phyloP scores from a whole-genome alignment of 306 rosid species.

The Purshia tridentata region DNA sequence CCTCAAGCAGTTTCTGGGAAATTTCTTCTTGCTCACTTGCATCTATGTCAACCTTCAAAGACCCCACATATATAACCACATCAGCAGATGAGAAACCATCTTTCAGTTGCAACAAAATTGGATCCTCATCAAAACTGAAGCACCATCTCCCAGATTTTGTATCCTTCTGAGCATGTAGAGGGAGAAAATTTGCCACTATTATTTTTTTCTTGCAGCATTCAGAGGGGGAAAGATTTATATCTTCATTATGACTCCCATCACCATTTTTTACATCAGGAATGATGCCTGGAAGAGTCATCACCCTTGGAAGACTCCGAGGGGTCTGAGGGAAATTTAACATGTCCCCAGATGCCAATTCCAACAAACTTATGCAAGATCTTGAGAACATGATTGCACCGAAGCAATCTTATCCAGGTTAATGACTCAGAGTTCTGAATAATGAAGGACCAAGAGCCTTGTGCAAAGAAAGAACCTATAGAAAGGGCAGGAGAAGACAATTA shows the following conservation, averaged over 20 bases:
- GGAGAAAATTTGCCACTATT: slow-evolving; percentile 69
- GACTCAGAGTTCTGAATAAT: slow-evolving; percentile 8
- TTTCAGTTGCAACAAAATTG: slow-evolving; percentile 56
- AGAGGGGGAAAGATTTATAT: slow-evolving; percentile 28
- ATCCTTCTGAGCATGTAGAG: slow-evolving; percentile 65
- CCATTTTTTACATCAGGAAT: slow-evolving; percentile 48
- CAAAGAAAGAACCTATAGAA: slow-evolving; percentile 25
- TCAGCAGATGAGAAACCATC: slow-evolving; percentile 58
- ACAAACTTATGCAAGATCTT: slow-evolving; percentile 55
- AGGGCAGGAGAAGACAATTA: slow-evolving; percentile 20
- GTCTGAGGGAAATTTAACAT: slow-evolving; percentile 50
- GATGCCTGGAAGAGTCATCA: slow-evolving; percentile 50
- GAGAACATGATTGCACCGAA: slow-evolving; percentile 45
- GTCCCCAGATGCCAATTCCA: slow-evolving; percentile 64
- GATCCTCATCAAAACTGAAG: slow-evolving; percentile 73
- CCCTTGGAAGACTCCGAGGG: slow-evolving; percentile 54
- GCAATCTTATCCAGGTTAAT: slow-evolving; percentile 10
- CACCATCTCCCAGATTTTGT: slow-evolving; percentile 53
- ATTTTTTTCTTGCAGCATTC: slow-evolving; percentile 45
- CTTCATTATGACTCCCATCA: slow-evolving; percentile 34
- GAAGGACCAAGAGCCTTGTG: slow-evolving; percentile 26
- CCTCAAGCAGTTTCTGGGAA: slow-evolving; percentile 63
- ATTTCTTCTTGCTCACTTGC: slow-evolving; percentile 65
- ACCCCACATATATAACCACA: slow-evolving; percentile 68
- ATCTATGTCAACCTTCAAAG: slow-evolving; percentile 57